Percentiles rank a stretch among this genome's conserved stretches.
phyloP scores from a whole-genome alignment of 257 asterid genomes.

The Fraxinus excelsior region DNA sequence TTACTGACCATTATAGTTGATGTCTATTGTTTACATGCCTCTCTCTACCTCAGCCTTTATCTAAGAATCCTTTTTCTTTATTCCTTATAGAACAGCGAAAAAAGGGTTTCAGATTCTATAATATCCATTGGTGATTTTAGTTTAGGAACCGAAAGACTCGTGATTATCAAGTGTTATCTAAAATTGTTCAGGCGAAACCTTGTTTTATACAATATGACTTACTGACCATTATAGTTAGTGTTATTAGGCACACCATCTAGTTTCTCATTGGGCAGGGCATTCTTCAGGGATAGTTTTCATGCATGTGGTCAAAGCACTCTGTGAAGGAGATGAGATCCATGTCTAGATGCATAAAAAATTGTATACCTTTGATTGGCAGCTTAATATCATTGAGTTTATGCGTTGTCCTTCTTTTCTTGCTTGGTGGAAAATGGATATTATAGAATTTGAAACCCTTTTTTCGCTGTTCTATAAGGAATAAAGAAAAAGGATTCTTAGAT shows the following conservation, averaged over 20 bases:
- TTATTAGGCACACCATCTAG: constrained; percentile 5
- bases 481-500: neutral
- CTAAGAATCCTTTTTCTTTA: neutral
- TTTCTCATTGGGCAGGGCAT: constrained; percentile 1
- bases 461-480: neutral
- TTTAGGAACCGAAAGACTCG: constrained; percentile 14
- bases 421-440: neutral
- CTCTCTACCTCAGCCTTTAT: neutral
- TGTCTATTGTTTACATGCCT: neutral
- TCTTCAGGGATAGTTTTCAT: constrained; percentile 7
- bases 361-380: neutral
- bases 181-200: constrained; percentile 7
- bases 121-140: neutral
- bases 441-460: neutral
- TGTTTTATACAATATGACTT: constrained; percentile 13
- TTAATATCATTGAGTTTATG: neutral
- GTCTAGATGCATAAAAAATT: neutral
- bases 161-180: neutral
- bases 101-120: neutral
- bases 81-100: neutral
- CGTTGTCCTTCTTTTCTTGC: neutral
- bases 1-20: no score
- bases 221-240: neutral
- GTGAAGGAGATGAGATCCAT: constrained; percentile 3
- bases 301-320: constrained; percentile 4